Evolutionary conservation across 169 alveolate species (phyloP).

Genomic region (Plasmodium falciparum): DNA sequence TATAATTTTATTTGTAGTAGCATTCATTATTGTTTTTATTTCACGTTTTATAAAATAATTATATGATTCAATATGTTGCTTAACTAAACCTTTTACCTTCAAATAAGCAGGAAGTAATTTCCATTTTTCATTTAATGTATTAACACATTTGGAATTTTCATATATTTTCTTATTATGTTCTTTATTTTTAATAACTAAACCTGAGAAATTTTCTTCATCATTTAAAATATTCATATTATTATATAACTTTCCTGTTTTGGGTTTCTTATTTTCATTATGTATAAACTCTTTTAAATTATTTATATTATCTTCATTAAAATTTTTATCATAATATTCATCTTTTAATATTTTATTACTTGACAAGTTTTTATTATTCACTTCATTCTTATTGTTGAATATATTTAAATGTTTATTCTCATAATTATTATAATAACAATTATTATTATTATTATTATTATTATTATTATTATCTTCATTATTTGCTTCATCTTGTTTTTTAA

Average conservation of each 20-base stretch:
- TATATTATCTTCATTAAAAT: neutral
- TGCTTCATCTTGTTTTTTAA: no score
- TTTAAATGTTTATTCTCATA: no score
- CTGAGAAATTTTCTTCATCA: conserved; percentile 7
- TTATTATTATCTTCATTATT: no score
- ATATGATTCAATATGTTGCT: conserved; percentile 96
- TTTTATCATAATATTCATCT: neutral
- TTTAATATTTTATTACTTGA: neutral
- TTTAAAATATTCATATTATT: neutral
- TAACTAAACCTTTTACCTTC: conserved; percentile 94
- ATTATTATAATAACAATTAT: no score
- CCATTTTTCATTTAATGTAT: conserved; percentile 93
- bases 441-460: no score
- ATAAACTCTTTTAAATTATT: neutral
- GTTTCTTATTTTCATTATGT: neutral
- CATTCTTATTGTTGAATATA: no score
- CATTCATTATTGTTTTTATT: conserved; percentile 93
- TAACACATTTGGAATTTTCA: conserved; percentile 56
- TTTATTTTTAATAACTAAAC: conserved; percentile 32
- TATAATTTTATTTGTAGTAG: conserved; percentile 91
- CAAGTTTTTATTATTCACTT: no score
- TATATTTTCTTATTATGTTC: conserved; percentile 47
- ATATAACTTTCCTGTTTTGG: neutral
- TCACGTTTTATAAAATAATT: conserved; percentile 94
- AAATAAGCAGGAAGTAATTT: conserved; percentile 94